phyloP scores from a whole-genome alignment of 306 rosid genomes.

The Begonia loranthoides region DNA sequence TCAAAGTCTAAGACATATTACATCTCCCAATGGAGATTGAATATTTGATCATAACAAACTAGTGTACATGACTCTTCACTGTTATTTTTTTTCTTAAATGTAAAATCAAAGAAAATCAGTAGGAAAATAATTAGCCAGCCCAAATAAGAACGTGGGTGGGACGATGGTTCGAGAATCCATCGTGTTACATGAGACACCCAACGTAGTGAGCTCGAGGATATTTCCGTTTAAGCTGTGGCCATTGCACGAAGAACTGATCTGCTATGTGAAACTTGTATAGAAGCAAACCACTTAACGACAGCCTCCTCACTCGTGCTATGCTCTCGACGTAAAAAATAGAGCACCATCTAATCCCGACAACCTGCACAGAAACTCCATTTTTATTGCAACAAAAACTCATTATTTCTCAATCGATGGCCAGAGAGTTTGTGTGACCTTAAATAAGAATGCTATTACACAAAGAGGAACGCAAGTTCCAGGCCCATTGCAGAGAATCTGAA shows the following conservation, averaged over 20 bases:
- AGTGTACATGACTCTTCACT: too few relatives aligned
- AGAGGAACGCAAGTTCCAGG: conserved; percentile 92
- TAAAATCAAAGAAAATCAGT: too few relatives aligned
- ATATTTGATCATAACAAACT: too few relatives aligned
- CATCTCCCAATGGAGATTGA: too few relatives aligned
- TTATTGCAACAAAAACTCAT: not conserved
- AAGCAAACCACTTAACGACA: conserved; percentile 79
- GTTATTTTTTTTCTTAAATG: too few relatives aligned
- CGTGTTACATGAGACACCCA: conserved; percentile 73
- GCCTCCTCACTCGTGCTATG: conserved; percentile 88
- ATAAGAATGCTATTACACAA: conserved; percentile 66
- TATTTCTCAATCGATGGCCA: not conserved
- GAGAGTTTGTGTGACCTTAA: conserved; percentile 40
- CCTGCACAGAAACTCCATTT: not conserved
- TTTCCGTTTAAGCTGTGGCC: conserved; percentile 65
- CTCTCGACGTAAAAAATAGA: conserved; percentile 87
- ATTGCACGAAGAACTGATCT: conserved; percentile 85
- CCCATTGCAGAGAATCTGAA: conserved; percentile 87
- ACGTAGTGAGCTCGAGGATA: conserved; percentile 73
- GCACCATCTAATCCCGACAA: conserved; percentile 41
- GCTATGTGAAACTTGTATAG: conserved; percentile 65
- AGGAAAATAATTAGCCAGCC: too few relatives aligned
- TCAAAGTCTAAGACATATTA: too few relatives aligned
- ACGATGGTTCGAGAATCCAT: too few relatives aligned
- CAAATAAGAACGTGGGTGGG: too few relatives aligned